Evolutionary conservation across 176 grass and related monocot species (phyloP).

Genomic region (Avena eriantha): DNA sequence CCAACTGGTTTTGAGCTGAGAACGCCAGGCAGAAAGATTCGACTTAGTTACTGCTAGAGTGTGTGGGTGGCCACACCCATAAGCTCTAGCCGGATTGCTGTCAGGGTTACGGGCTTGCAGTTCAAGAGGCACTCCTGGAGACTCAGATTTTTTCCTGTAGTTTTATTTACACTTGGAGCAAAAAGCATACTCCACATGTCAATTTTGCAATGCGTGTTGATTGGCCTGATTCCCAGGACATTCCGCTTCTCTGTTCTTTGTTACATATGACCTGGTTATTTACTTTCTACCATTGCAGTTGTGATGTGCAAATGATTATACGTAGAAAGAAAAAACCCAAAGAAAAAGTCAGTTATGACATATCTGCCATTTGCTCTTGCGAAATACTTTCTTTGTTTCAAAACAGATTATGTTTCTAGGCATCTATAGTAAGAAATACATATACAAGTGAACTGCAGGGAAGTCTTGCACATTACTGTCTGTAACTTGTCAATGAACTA

Average conservation of each 20-base stretch:
- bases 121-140: background rate
- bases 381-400: background rate
- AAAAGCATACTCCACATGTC: background rate
- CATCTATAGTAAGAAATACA: too few relatives aligned
- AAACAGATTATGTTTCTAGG: too few relatives aligned
- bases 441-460: too few relatives aligned
- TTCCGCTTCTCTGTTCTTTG: background rate
- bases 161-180: slow-evolving; percentile 16
- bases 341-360: background rate
- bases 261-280: background rate
- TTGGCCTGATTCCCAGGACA: background rate
- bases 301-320: background rate
- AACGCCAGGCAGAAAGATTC: too few relatives aligned
- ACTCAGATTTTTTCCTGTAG: background rate
- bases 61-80: too few relatives aligned
- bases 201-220: background rate
- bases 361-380: background rate
- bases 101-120: background rate
- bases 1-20: slow-evolving; percentile 66
- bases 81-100: background rate
- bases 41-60: too few relatives aligned
- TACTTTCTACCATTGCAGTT: background rate
- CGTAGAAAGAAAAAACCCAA: background rate
- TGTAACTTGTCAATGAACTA: too few relatives aligned
- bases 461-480: too few relatives aligned